phyloP scores from a whole-genome alignment of 2,329 filamentous ascomycete species.

The Alternaria conjuncta region DNA sequence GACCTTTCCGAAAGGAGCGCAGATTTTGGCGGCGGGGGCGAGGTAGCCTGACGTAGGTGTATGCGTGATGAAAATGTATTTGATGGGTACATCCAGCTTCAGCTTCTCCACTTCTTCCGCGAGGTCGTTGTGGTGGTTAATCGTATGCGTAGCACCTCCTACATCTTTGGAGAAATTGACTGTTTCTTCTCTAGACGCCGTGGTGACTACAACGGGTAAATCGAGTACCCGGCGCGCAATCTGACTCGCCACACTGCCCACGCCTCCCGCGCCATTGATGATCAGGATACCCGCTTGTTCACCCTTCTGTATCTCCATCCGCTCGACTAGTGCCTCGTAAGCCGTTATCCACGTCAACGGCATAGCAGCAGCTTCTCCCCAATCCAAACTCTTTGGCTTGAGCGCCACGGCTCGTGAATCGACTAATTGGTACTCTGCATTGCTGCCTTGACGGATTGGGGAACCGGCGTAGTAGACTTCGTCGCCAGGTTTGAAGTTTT shows the following conservation, averaged over 20 bases:
- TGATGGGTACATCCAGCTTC: conserved; percentile 7
- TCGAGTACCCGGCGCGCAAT: conserved; percentile 8
- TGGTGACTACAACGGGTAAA: conserved; percentile 10
- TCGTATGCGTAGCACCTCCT: conserved; percentile 6
- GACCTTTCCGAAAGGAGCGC: conserved; percentile 2
- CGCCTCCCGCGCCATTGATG: conserved; percentile 10
- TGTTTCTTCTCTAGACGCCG: conserved; percentile 10
- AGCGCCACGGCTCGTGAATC: conserved; percentile 7
- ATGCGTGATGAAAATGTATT: conserved; percentile 10
- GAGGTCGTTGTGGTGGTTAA: conserved; percentile 9
- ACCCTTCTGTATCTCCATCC: conserved; percentile 1
- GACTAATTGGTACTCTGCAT: conserved; percentile 8
- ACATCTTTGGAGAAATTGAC: conserved; percentile 7
- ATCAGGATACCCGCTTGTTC: conserved; percentile 2
- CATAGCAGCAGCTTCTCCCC: conserved; percentile 11
- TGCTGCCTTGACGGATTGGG: conserved; percentile 11
- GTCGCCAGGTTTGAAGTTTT: background rate
- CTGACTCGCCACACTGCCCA: conserved; percentile 10
- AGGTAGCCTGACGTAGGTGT: conserved; percentile 6
- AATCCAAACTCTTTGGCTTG: conserved; percentile 10
- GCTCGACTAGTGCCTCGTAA: conserved; percentile 8
- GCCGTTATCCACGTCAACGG: conserved; percentile 12
- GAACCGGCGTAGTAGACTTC: conserved; percentile 10
- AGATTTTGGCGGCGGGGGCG: conserved; percentile 6
- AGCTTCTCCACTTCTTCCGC: background rate